Percentiles rank a stretch among this genome's conserved stretches.
These are phyloP conservation scores for Coprinopsis marcescibilis DNA, from an alignment of 768 basidiomycete genomes.

Conservation along the genomic window DNA sequence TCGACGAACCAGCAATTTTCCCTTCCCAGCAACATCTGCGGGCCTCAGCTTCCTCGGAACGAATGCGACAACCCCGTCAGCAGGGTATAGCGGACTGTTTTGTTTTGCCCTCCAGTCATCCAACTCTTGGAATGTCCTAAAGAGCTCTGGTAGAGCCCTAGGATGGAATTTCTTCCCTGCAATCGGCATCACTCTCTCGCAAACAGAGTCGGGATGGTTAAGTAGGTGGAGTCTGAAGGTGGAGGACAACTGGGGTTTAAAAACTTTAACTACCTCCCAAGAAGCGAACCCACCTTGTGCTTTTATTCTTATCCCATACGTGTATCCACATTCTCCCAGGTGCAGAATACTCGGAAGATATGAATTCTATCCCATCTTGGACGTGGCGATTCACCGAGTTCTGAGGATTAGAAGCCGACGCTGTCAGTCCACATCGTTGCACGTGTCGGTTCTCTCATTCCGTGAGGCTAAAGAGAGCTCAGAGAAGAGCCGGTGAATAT, in stretches of 20 bases:
- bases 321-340: neutral
- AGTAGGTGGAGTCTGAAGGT: neutral
- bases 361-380: neutral
- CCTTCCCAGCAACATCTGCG: slow-evolving; percentile 17
- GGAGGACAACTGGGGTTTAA: neutral
- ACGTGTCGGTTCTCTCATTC: no score
- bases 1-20: slow-evolving; percentile 53
- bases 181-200: slow-evolving; percentile 6
- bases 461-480: no score
- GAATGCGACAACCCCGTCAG: slow-evolving; percentile 4
- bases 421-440: no score
- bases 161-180: neutral
- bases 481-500: no score
- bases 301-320: no score
- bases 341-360: slow-evolving; percentile 1
- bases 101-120: slow-evolving; percentile 6
- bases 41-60: slow-evolving; percentile 4
- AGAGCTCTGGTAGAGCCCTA: slow-evolving; percentile 3
- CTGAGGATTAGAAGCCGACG: no score
- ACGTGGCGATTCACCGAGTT: neutral
- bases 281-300: no score
- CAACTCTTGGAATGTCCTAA: neutral
- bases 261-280: no score
- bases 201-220: no score
- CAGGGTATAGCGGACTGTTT: neutral